These are phyloP conservation scores for Samsoniella hepiali DNA, from an alignment of 2,329 filamentous ascomycete species.

Conservation along the genomic window DNA sequence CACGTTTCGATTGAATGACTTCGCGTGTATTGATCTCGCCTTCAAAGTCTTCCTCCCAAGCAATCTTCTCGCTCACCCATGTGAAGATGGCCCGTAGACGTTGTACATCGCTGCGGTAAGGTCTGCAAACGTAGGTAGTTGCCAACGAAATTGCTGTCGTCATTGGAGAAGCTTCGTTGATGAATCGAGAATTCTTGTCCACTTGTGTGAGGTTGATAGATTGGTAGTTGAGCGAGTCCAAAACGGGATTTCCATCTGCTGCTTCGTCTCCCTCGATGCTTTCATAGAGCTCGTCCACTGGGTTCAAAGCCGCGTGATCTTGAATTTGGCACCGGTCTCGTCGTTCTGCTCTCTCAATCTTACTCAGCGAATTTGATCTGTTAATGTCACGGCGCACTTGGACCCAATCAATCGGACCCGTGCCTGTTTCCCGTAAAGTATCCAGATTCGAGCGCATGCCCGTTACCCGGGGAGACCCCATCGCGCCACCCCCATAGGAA, in stretches of 20 bases:
- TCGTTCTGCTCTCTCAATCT: constrained; percentile 79
- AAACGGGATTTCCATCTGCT: constrained; percentile 78
- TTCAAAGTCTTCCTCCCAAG: constrained; percentile 93
- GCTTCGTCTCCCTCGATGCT: constrained; percentile 87
- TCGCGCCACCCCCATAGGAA: constrained; percentile 30
- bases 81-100: constrained; percentile 91
- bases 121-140: constrained; percentile 88
- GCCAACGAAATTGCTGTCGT: constrained; percentile 80
- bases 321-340: constrained; percentile 92
- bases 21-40: constrained; percentile 77
- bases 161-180: constrained; percentile 76
- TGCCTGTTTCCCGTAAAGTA: constrained; percentile 59
- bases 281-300: constrained; percentile 84
- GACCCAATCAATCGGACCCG: constrained; percentile 78
- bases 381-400: constrained; percentile 95
- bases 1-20: constrained; percentile 79
- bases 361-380: constrained; percentile 87
- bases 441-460: constrained; percentile 42
- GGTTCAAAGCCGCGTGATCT: constrained; percentile 82
- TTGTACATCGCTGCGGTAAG: constrained; percentile 92
- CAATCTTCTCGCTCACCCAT: constrained; percentile 92
- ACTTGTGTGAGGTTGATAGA: constrained; percentile 79
- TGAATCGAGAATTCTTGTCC: constrained; percentile 92
- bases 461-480: constrained; percentile 33
- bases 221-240: constrained; percentile 76